phyloP scores from a whole-genome alignment of 2,329 filamentous ascomycete species.

The Colletotrichum sidae region DNA sequence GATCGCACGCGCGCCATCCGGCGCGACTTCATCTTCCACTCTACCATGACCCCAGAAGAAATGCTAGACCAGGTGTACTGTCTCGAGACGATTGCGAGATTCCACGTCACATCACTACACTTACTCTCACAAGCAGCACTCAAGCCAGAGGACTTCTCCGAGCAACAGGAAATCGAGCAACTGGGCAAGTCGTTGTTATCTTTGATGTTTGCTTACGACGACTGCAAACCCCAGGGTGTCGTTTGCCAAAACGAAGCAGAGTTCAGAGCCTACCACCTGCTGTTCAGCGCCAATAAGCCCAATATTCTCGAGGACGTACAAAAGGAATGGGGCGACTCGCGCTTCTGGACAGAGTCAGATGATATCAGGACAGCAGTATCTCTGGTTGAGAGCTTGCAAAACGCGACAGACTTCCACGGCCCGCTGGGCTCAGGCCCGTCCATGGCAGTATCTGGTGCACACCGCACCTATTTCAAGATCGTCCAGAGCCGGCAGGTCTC shows the following conservation, averaged over 20 bases:
- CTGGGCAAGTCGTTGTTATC: conserved; percentile 74
- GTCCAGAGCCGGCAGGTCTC: conserved; percentile 67
- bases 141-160: conserved; percentile 70
- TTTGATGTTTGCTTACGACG: conserved; percentile 74
- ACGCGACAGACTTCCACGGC: conserved; percentile 66
- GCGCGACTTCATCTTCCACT: conserved; percentile 76
- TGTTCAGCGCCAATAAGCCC: conserved; percentile 71
- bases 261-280: conserved; percentile 73
- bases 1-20: conserved; percentile 76
- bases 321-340: conserved; percentile 64
- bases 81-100: conserved; percentile 74
- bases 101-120: conserved; percentile 74
- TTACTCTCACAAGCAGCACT: conserved; percentile 69
- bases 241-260: conserved; percentile 72
- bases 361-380: conserved; percentile 71
- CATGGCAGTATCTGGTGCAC: conserved; percentile 61
- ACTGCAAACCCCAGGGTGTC: conserved; percentile 69
- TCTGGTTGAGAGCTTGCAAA: conserved; percentile 71
- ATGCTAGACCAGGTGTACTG: conserved; percentile 71
- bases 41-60: conserved; percentile 67
- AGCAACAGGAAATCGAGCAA: conserved; percentile 76
- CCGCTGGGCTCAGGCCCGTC: conserved; percentile 64
- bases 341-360: conserved; percentile 65
- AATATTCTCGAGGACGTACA: conserved; percentile 65
- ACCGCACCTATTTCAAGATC: conserved; percentile 69